These are phyloP conservation scores for Taphrina flavorubra DNA, from an alignment of 1,139 yeast species.

Conservation along the genomic window DNA sequence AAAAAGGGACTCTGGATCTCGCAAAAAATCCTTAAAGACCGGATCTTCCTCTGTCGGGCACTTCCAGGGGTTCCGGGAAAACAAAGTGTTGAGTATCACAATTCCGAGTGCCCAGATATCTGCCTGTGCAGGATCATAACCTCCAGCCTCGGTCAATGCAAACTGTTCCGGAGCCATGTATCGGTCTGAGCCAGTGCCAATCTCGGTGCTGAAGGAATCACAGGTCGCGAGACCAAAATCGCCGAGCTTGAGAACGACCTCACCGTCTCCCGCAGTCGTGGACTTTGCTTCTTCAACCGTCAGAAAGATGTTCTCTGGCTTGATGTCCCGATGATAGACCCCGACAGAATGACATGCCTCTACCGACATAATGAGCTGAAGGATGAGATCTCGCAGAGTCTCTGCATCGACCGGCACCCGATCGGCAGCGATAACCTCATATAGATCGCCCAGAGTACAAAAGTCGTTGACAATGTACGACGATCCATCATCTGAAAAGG, in stretches of 20 bases:
- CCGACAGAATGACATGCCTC: conserved; percentile 86
- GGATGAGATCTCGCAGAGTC: conserved; percentile 72
- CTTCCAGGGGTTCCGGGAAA: conserved; percentile 85
- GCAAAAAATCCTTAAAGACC: conserved; percentile 82
- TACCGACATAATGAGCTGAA: conserved; percentile 82
- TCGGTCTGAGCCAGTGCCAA: conserved; percentile 91
- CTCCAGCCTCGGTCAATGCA: conserved; percentile 54
- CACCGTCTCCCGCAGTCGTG: conserved; percentile 80
- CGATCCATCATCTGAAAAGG: conserved; percentile 64
- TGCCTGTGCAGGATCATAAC: conserved; percentile 82
- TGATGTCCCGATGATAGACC: conserved; percentile 89
- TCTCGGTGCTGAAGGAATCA: conserved; percentile 66
- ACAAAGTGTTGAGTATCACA: conserved; percentile 79
- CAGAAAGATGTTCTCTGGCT: conserved; percentile 84
- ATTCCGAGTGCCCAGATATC: conserved; percentile 96
- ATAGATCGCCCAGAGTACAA: conserved; percentile 88
- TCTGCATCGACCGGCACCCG: conserved; percentile 70
- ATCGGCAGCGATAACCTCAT: conserved; percentile 86
- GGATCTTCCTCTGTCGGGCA: conserved; percentile 86
- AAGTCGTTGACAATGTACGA: conserved; percentile 78
- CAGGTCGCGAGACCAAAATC: conserved; percentile 95
- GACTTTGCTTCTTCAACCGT: conserved; percentile 66
- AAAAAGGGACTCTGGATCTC: conserved; percentile 84
- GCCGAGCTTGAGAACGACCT: conserved; percentile 84
- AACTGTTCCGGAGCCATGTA: conserved; percentile 96